Percentiles rank a stretch among this genome's conserved stretches.
Evolutionary conservation across 495 filamentous ascomycete species (phyloP).

Genomic region (Penicillium fimorum): DNA sequence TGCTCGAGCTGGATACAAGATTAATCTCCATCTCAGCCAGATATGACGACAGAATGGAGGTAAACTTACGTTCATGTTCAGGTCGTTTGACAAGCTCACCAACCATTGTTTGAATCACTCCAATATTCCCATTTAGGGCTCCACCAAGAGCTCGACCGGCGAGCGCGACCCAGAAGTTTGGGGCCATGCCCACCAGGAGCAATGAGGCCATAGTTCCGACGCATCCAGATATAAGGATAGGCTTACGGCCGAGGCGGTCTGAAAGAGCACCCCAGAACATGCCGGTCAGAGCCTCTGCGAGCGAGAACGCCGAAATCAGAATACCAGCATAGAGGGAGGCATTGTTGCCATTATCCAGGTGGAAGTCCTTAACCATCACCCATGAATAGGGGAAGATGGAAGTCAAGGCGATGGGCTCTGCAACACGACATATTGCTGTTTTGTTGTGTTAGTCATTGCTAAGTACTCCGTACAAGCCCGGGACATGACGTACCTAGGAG

Average conservation of each 20-base stretch:
- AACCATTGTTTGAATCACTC: constrained; percentile 91
- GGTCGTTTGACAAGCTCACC: constrained; percentile 75
- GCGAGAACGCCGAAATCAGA: constrained; percentile 78
- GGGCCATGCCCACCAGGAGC: constrained; percentile 77
- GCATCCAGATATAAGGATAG: constrained; percentile 75
- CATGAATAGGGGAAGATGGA: constrained; percentile 88
- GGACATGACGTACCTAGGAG: constrained; percentile 57
- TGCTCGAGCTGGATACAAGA: constrained; percentile 56
- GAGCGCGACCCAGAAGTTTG: constrained; percentile 76
- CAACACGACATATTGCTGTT: constrained; percentile 70
- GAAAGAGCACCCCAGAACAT: constrained; percentile 84
- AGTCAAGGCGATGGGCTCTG: constrained; percentile 85
- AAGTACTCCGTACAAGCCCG: background rate
- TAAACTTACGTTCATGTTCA: constrained; percentile 74
- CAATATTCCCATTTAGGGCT: constrained; percentile 81
- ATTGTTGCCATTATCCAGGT: constrained; percentile 64
- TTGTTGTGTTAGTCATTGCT: constrained; percentile 17
- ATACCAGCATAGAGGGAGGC: constrained; percentile 83
- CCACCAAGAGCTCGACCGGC: constrained; percentile 74
- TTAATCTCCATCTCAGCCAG: constrained; percentile 9
- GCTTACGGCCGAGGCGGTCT: constrained; percentile 80
- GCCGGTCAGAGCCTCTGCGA: constrained; percentile 76
- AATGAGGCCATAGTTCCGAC: constrained; percentile 76
- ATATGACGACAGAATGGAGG: background rate
- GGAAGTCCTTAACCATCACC: constrained; percentile 72